A percentile compares a stretch with the other conserved stretches of the same genome.
Evolutionary conservation across 345 rosid genomes (phyloP).

Genomic region (Turritis glabra): DNA sequence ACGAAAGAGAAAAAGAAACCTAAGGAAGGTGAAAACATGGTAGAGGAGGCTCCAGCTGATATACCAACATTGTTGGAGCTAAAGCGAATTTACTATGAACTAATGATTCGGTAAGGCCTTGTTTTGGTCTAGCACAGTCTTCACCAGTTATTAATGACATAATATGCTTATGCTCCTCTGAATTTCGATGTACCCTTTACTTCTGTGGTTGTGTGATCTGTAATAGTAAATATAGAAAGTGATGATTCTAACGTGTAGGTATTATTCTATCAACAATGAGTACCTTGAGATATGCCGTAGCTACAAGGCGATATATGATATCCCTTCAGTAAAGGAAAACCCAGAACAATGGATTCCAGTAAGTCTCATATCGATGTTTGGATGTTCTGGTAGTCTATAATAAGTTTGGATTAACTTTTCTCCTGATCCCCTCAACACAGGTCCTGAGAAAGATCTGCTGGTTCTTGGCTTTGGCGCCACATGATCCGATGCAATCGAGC

Average conservation of each 20-base stretch:
- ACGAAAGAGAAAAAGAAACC: conserved; percentile 82
- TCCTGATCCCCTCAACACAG: conserved; percentile 34
- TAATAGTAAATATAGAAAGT: background rate
- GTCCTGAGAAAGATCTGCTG: conserved; percentile 79
- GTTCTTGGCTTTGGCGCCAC: conserved; percentile 75
- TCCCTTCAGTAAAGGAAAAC: conserved; percentile 69
- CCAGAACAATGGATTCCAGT: conserved; percentile 76
- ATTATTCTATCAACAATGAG: conserved; percentile 75
- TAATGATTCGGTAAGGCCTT: conserved; percentile 65
- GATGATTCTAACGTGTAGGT: conserved; percentile 48
- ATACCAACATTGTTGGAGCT: conserved; percentile 79
- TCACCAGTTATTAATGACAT: background rate
- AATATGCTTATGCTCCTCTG: background rate
- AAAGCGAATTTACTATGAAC: conserved; percentile 76
- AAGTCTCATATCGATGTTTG: conserved; percentile 15
- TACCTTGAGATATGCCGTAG: conserved; percentile 90
- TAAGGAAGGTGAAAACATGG: conserved; percentile 76
- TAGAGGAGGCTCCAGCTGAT: conserved; percentile 91
- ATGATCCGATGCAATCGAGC: conserved; percentile 83
- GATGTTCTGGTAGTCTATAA: background rate
- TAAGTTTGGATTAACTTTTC: background rate
- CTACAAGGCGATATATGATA: conserved; percentile 91
- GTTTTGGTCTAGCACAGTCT: background rate
- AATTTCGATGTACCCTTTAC: background rate
- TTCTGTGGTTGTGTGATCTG: background rate